phyloP scores from a whole-genome alignment of 371 early-diverging fungal species.

The Syncephalastrum sp. region DNA sequence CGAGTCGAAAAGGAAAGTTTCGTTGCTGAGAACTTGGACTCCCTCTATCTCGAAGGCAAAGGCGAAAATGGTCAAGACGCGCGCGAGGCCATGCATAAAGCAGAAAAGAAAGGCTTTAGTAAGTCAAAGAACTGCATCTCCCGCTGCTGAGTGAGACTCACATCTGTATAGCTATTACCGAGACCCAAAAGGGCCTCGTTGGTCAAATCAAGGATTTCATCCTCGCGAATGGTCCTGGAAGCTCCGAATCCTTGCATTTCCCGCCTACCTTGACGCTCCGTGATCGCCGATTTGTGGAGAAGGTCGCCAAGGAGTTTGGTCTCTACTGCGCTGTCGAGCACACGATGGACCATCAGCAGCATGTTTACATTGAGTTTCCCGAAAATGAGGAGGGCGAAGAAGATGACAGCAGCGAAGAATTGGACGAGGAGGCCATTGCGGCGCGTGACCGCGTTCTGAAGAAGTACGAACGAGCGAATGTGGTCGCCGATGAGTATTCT shows the following conservation, averaged over 20 bases:
- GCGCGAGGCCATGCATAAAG: conserved; percentile 39
- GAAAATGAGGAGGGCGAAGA: conserved; percentile 39
- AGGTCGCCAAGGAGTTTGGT: conserved; percentile 63
- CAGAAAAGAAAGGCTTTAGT: conserved; percentile 38
- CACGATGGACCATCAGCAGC: conserved; percentile 40
- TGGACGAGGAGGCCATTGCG: conserved; percentile 54
- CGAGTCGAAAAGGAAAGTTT: conserved; percentile 70
- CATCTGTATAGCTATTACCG: conserved; percentile 52
- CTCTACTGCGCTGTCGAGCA: conserved; percentile 49
- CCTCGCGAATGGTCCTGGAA: conserved; percentile 28
- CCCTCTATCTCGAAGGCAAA: conserved; percentile 63
- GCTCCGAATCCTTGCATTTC: conserved; percentile 41
- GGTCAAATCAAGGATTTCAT: conserved; percentile 57
- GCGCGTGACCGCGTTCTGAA: conserved; percentile 68
- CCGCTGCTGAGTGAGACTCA: background rate
- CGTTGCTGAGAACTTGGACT: conserved; percentile 59
- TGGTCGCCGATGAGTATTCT: conserved; percentile 54
- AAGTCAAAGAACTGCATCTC: background rate
- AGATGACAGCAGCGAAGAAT: conserved; percentile 49
- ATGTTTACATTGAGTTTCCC: conserved; percentile 51
- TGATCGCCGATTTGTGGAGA: conserved; percentile 65
- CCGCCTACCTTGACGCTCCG: conserved; percentile 49
- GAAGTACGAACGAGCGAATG: conserved; percentile 64
- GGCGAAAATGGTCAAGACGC: conserved; percentile 40
- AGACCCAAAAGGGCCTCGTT: conserved; percentile 54